Percentiles rank a stretch among this genome's conserved stretches.
These are phyloP conservation scores for Phaeoacremonium minimum DNA, from an alignment of 2,329 filamentous ascomycete genomes.

Conservation along the genomic window DNA sequence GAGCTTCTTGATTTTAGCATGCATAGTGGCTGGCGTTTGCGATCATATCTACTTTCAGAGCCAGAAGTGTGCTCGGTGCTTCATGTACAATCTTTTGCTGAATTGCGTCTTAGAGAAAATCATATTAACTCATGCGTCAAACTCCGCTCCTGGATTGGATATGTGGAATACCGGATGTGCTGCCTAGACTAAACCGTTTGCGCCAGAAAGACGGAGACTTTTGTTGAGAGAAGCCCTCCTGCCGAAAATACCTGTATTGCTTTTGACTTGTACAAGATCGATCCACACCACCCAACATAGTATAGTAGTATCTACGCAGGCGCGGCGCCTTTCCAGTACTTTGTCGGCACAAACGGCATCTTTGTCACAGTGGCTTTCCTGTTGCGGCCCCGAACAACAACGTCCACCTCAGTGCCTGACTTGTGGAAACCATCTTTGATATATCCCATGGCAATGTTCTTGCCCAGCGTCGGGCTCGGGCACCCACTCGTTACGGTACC, in stretches of 20 bases:
- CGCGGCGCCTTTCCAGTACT: constrained; percentile 59
- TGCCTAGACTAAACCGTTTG: no score
- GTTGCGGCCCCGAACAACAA: constrained; percentile 72
- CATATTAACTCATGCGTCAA: no score
- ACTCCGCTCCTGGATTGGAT: no score
- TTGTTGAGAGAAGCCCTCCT: neutral
- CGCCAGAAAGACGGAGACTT: neutral
- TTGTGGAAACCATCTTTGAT: constrained; percentile 79
- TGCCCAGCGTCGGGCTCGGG: constrained; percentile 78
- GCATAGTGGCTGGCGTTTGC: neutral
- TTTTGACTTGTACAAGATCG: no score
- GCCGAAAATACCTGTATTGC: no score
- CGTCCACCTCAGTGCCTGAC: constrained; percentile 73
- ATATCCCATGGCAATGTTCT: constrained; percentile 97
- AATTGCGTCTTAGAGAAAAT: neutral
- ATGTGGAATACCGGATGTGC: neutral
- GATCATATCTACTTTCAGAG: no score
- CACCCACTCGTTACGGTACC: constrained; percentile 85
- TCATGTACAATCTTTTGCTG: neutral
- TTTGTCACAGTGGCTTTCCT: constrained; percentile 73
- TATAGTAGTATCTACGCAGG: constrained; percentile 7
- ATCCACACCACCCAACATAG: neutral
- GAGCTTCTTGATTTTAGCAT: neutral
- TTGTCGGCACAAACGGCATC: constrained; percentile 83
- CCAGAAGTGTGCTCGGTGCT: neutral